A percentile compares a stretch with the other conserved stretches of the same genome.
phyloP scores from a whole-genome alignment of 2,329 filamentous ascomycete genomes.

The Gliomastix tumulicola region DNA sequence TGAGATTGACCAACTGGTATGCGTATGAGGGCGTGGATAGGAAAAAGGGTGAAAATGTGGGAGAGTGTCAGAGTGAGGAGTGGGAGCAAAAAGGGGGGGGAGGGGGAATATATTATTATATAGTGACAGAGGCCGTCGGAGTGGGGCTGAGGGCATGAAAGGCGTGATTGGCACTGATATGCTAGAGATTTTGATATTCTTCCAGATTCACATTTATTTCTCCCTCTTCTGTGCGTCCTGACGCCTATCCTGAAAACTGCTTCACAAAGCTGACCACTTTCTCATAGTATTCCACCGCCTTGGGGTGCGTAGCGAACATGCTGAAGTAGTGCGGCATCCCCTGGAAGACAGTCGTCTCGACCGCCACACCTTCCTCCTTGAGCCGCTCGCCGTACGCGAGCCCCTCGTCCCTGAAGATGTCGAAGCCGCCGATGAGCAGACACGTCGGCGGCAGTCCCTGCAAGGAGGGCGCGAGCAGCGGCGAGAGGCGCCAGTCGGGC shows the following conservation, averaged over 20 bases:
- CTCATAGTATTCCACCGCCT: conserved; percentile 6
- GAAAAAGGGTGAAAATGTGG: no score
- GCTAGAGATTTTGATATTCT: no score
- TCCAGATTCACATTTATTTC: no score
- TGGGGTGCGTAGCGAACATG: conserved; percentile 4
- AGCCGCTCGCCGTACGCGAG: conserved; percentile 28
- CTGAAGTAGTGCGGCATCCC: conserved; percentile 28
- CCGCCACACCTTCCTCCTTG: conserved; percentile 18
- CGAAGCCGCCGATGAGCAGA: conserved; percentile 19
- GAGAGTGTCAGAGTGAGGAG: no score
- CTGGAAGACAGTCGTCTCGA: conserved; percentile 20
- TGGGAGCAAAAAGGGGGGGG: no score
- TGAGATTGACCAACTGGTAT: no score
- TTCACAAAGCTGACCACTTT: conserved; percentile 5
- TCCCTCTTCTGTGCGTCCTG: background rate
- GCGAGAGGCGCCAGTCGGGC: conserved; percentile 19
- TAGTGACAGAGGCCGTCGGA: no score
- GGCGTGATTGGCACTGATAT: no score
- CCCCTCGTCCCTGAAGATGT: conserved; percentile 27
- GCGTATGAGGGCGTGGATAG: no score
- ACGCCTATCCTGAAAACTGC: conserved; percentile 1
- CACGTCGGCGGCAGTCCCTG: conserved; percentile 21
- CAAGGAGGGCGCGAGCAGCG: conserved; percentile 21
- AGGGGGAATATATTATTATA: no score
- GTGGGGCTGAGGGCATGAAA: no score